Base-by-base conservation (phyloP, 2,329 filamentous ascomycete species). In the Taxawa tesnikishii region DNA sequence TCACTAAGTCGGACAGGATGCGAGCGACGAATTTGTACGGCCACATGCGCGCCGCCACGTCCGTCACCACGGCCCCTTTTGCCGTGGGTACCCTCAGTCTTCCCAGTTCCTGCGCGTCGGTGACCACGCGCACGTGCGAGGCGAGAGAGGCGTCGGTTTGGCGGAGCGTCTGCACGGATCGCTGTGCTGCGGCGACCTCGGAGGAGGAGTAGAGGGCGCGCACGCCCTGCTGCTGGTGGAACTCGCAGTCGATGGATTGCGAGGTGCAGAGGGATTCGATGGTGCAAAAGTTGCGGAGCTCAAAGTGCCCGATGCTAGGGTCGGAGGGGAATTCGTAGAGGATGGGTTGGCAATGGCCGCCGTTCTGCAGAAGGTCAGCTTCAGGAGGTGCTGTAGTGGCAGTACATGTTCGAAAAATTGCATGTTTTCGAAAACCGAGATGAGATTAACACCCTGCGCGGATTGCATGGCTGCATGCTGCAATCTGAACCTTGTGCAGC, bases 11-110 rank as follows among this genome's bases (percentile, higher is more conserved):
- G 48, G 82, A 73, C 1, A 93, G 58, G 0, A 87, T 65, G 55
- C 75, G 79, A 1, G 74, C 63, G 2, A 93, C 75, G 12, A 92
- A 69, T 56, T 90, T 92, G 55, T 92, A 93, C 0, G 84, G 84
- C 80, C 80, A 87, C 28, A 83, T 51, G 43, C 73, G 74, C 0
- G 75, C 80, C 0, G 82, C 81, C 26, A 71, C 59, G 25, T 61
- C 59, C 39, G 78, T 78, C 11, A 78, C 58, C 3, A 84, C 65
- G 5, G 75, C 79, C 3, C 76, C 82, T 6, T 66, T 49, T 5
- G 74, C 76, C 6, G 53, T 52, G 0, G 69, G 65, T 2, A 79
- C 55, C 3, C 74, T 62, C 15, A 81, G 62, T 19, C 56, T 56
- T 16, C 55, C 58, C 4, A 83, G 56, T 44, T 59, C 47, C 27